Conservation (phyloP, 2,329 filamentous ascomycete genomes). For the Beauveria sp. region DNA sequence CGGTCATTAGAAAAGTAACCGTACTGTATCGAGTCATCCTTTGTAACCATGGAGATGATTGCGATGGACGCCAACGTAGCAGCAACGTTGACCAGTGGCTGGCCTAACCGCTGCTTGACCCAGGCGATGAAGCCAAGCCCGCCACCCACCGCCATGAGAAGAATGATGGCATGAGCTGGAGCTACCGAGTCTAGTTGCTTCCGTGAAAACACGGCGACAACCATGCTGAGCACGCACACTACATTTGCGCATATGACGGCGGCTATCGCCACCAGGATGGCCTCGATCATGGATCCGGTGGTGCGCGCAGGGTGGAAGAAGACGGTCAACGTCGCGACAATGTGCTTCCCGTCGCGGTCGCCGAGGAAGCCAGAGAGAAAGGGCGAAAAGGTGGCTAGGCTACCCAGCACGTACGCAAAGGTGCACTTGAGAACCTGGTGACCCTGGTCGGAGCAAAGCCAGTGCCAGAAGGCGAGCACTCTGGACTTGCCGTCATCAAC, state of each 20-base stretch:
- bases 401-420: slow-evolving; percentile 79
- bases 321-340: slow-evolving; percentile 87
- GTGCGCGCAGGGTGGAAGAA: slow-evolving; percentile 90
- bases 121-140: slow-evolving; percentile 83
- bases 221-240: slow-evolving; percentile 79
- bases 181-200: slow-evolving; percentile 56
- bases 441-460: slow-evolving; percentile 64
- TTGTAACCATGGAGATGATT: slow-evolving; percentile 83
- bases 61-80: slow-evolving; percentile 81
- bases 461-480: slow-evolving; percentile 41
- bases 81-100: slow-evolving; percentile 74
- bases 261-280: slow-evolving; percentile 64
- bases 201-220: slow-evolving; percentile 72
- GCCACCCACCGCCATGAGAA: slow-evolving; percentile 77
- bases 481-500: slow-evolving; percentile 22
- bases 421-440: slow-evolving; percentile 85
- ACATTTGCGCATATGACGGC: slow-evolving; percentile 66
- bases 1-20: slow-evolving; percentile 76
- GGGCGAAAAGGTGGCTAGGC: slow-evolving; percentile 75
- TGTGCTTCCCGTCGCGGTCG: slow-evolving; percentile 82
- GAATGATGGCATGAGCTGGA: slow-evolving; percentile 69
- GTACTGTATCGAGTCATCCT: slow-evolving; percentile 79
- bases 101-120: slow-evolving; percentile 73
- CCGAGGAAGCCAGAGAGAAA: slow-evolving; percentile 68
- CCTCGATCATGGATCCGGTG: slow-evolving; percentile 83